Conservation (phyloP, 2,329 filamentous ascomycete species). For the Teratosphaeria viscida region DNA sequence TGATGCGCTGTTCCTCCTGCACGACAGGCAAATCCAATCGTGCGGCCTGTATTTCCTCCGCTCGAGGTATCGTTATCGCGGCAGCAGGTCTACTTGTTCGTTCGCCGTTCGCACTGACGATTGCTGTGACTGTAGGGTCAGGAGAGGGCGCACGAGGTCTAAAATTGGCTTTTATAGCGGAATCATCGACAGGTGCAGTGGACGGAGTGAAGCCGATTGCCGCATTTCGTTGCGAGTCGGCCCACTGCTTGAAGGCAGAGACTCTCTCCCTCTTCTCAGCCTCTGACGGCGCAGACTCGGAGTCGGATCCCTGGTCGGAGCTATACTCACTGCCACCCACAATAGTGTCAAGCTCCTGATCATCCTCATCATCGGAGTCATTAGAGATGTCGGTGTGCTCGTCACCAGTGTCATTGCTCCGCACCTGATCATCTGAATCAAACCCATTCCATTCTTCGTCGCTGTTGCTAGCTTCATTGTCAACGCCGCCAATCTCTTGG, state of each 20-base stretch:
- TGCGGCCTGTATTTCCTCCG: slow-evolving; percentile 63
- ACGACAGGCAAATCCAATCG: slow-evolving; percentile 79
- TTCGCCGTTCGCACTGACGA: slow-evolving; percentile 44
- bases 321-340: slow-evolving; percentile 12
- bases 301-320: slow-evolving; percentile 23
- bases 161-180: slow-evolving; percentile 47
- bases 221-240: slow-evolving; percentile 73
- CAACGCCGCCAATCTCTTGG: slow-evolving; percentile 14
- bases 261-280: slow-evolving; percentile 33
- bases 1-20: slow-evolving; percentile 90
- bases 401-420: neutral
- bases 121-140: slow-evolving; percentile 52
- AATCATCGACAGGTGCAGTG: slow-evolving; percentile 23
- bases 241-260: slow-evolving; percentile 89
- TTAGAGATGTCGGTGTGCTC: neutral
- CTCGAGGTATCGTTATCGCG: slow-evolving; percentile 60
- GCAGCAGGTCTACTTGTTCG: slow-evolving; percentile 59
- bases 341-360: neutral
- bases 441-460: slow-evolving; percentile 3
- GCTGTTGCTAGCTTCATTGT: neutral
- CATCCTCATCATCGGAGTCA: neutral
- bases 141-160: slow-evolving; percentile 56
- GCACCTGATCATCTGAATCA: slow-evolving; percentile 11
- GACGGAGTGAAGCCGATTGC: slow-evolving; percentile 59
- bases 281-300: slow-evolving; percentile 9